Base-by-base conservation (phyloP, 257 asterid genomes). In the Lithospermum erythrorhizon region DNA sequence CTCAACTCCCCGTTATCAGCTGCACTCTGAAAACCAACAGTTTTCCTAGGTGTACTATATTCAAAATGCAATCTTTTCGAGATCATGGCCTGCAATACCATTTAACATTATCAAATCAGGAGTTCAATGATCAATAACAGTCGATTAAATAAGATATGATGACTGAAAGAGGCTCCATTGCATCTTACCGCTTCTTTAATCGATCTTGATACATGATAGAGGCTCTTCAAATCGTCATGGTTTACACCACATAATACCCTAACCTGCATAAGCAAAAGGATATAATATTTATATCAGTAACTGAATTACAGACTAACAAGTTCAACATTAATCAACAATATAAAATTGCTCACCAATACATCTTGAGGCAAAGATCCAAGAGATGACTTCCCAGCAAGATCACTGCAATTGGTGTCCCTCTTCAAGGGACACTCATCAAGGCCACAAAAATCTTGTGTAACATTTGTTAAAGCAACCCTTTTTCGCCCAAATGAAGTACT, bases 191-290 rank as follows among this genome's bases (percentile, higher is more conserved):
- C 83, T 66, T 87, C 90, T 63, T 83, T 74, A 0, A 90, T 57
- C 1, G 82, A 16, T 56, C 68, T 85, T 5, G 94, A 90, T 14
- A 90, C 90, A 0, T 66, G 75, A 59, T 80, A 69, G 57, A 90
- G 75, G 35, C 72, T 77, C 67, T 78, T 83, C 82, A 90, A 76
- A 70, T 90, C 97, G 64, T 90, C 94, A 48, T 90, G 97, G 22
- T 85, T 94, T 47, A 90, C 96, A 3, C 89, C 86, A 74, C 89
- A 90, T 15, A 90, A 56, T 59, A 85, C 76, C 71, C 63, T 80
- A 68, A 80, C 73, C 97, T 87, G 84, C 70, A 72, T 3, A 53
- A 14, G 59, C 20, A 25, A n/a, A 21, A 53, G 23, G 41, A 35
- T 47, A n/a, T 35, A 13, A 32, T 17, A 20, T 13, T 64, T 17